Evolutionary conservation across 352 stramenopile species (phyloP).

Genomic region (Paralagenidium karlingii): DNA sequence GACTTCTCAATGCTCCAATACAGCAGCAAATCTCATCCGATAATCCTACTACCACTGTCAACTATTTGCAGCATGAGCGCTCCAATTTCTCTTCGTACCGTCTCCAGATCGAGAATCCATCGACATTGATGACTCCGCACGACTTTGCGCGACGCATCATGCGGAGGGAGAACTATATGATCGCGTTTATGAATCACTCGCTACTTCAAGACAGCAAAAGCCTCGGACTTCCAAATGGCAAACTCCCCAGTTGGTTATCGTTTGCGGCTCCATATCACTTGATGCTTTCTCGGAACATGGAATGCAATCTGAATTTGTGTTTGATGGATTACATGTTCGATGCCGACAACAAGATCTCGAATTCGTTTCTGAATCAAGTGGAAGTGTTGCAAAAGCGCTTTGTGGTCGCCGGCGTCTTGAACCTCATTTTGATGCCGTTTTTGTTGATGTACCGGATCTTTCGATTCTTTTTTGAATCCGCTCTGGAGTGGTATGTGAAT

Average conservation of each 20-base stretch:
- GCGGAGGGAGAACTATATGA: slow-evolving; percentile 97
- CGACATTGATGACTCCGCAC: slow-evolving; percentile 60
- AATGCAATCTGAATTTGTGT: slow-evolving; percentile 94
- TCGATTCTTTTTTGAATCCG: slow-evolving; percentile 95
- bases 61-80: slow-evolving; percentile 86
- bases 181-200: slow-evolving; percentile 94
- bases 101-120: slow-evolving; percentile 62
- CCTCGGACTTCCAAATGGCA: slow-evolving; percentile 13
- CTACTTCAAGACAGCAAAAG: slow-evolving; percentile 82
- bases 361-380: slow-evolving; percentile 87
- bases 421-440: slow-evolving; percentile 94
- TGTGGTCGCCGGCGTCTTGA: slow-evolving; percentile 87
- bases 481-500: slow-evolving; percentile 92
- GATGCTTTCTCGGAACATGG: slow-evolving; percentile 83
- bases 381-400: slow-evolving; percentile 89
- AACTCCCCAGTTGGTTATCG: slow-evolving; percentile 60
- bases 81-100: slow-evolving; percentile 62
- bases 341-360: slow-evolving; percentile 50
- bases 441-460: slow-evolving; percentile 94
- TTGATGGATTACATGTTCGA: slow-evolving; percentile 97
- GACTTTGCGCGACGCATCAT: slow-evolving; percentile 95
- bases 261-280: slow-evolving; percentile 64
- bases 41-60: slow-evolving; percentile 38
- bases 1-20: slow-evolving; percentile 53
- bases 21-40: too few species aligned